Percentiles rank a stretch among this genome's conserved stretches.
These are phyloP conservation scores for Trichopus zeylanicus DNA, from an alignment of 116 monocot genomes.

Conservation along the genomic window DNA sequence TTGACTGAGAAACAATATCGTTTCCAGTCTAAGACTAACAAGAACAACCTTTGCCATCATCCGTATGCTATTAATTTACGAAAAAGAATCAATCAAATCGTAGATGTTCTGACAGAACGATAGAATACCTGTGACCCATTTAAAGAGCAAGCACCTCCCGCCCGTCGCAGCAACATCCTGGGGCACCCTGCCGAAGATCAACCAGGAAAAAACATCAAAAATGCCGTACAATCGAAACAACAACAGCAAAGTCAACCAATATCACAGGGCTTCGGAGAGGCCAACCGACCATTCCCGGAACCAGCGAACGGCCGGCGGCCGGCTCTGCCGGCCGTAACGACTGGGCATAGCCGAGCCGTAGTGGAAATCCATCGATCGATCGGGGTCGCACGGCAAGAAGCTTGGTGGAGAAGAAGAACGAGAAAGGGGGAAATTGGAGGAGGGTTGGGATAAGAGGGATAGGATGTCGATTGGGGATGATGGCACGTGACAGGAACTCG, in stretches of 20 bases:
- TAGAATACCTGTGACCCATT: conserved; percentile 72
- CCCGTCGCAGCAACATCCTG: conserved; percentile 45
- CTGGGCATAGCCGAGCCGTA: background rate
- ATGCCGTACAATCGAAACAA: no score
- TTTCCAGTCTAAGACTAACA: no score
- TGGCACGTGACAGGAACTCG: no score
- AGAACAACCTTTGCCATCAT: no score
- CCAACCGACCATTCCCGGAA: conserved; percentile 64
- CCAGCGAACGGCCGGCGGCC: conserved; percentile 64
- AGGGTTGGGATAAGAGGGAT: background rate
- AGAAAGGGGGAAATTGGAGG: background rate
- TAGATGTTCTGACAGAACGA: no score
- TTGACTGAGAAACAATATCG: no score
- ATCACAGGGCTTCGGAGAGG: conserved; percentile 2
- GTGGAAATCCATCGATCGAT: background rate
- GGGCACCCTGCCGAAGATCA: conserved; percentile 50
- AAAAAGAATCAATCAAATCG: no score
- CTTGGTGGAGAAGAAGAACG: background rate
- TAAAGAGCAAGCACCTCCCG: conserved; percentile 47
- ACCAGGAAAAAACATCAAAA: conserved; percentile 2
- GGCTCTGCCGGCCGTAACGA: background rate
- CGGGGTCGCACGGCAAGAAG: background rate
- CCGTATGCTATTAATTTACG: no score
- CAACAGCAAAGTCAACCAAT: background rate
- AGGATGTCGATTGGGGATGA: background rate